Evolutionary conservation across 164 flowering plant genomes (phyloP).

Genomic region (Akebia trifoliata): DNA sequence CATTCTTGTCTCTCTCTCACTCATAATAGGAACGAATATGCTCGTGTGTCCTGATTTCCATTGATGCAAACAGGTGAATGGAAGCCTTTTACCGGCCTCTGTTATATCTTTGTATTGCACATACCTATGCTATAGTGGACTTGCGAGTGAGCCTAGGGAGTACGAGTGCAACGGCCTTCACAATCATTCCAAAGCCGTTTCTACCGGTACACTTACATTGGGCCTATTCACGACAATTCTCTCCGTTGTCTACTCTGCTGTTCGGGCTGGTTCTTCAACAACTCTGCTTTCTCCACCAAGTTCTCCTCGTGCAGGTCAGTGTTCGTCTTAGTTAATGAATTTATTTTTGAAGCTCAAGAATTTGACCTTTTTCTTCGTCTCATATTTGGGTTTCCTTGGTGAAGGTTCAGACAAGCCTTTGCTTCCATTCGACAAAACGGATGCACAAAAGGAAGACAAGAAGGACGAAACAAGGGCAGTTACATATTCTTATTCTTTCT

Average conservation of each 20-base stretch:
- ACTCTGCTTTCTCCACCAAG: constrained; percentile 79
- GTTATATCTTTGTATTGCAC: constrained; percentile 85
- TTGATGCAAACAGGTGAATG: constrained; percentile 52
- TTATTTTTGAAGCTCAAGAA: not conserved
- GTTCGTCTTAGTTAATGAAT: not conserved
- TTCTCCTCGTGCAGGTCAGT: constrained; percentile 87
- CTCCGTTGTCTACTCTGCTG: constrained; percentile 96
- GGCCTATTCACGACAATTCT: constrained; percentile 85
- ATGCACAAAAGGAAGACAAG: constrained; percentile 48
- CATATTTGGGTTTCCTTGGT: not conserved
- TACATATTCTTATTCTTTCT: constrained; percentile 85
- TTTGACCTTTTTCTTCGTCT: not conserved
- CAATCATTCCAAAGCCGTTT: constrained; percentile 81
- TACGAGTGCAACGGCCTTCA: constrained; percentile 96
- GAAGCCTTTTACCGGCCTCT: constrained; percentile 92
- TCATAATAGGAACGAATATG: too few species aligned
- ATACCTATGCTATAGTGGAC: constrained; percentile 91
- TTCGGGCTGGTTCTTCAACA: constrained; percentile 98
- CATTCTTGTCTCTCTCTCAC: too few species aligned
- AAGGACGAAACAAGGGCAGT: constrained; percentile 60
- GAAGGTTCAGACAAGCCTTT: constrained; percentile 70
- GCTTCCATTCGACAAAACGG: constrained; percentile 71
- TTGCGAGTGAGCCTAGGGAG: constrained; percentile 95
- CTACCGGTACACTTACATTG: constrained; percentile 74
- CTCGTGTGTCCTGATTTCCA: constrained; percentile 12